A percentile compares a stretch with the other conserved stretches of the same genome.
These are phyloP conservation scores for Solanum bulbocastanum DNA, from an alignment of 257 asterid genomes.

Conservation along the genomic window DNA sequence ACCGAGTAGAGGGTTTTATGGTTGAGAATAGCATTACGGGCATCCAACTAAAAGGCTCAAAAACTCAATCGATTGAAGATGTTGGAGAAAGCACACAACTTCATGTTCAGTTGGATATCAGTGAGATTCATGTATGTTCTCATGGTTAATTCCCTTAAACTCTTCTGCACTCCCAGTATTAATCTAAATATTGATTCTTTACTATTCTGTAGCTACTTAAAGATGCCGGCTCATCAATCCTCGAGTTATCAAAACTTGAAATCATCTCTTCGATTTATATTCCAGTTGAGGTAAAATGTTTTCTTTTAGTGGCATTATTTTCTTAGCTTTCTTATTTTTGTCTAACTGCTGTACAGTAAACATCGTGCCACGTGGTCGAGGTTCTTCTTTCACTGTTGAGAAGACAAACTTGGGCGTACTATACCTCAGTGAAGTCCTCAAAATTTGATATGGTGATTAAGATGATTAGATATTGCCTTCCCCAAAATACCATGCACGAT, in stretches of 20 bases:
- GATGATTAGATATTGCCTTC: not conserved
- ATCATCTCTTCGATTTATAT: slow-evolving; percentile 56
- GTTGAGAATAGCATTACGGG: slow-evolving; percentile 80
- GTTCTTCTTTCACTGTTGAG: not conserved
- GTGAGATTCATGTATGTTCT: slow-evolving; percentile 83
- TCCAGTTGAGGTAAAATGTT: slow-evolving; percentile 66
- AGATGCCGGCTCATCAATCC: slow-evolving; percentile 68
- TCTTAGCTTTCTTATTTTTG: not conserved
- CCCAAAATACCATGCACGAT: not conserved
- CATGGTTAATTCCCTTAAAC: slow-evolving; percentile 2
- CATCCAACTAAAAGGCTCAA: slow-evolving; percentile 61
- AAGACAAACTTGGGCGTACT: not conserved
- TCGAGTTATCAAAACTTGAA: slow-evolving; percentile 79
- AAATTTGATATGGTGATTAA: not conserved
- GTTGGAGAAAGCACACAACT: slow-evolving; percentile 65
- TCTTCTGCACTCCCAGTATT: not conserved
- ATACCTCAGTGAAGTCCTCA: not conserved
- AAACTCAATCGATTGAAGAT: slow-evolving; percentile 66
- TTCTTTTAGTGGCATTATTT: not conserved
- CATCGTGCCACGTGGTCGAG: not conserved
- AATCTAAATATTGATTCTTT: slow-evolving; percentile 14
- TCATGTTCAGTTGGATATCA: slow-evolving; percentile 73
- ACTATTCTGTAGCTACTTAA: slow-evolving; percentile 61
- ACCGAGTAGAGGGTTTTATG: slow-evolving; percentile 52
- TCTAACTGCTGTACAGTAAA: not conserved